These are phyloP conservation scores for Naganishia cerealis DNA, from an alignment of 1,284 basidiomycete species.

Conservation along the genomic window DNA sequence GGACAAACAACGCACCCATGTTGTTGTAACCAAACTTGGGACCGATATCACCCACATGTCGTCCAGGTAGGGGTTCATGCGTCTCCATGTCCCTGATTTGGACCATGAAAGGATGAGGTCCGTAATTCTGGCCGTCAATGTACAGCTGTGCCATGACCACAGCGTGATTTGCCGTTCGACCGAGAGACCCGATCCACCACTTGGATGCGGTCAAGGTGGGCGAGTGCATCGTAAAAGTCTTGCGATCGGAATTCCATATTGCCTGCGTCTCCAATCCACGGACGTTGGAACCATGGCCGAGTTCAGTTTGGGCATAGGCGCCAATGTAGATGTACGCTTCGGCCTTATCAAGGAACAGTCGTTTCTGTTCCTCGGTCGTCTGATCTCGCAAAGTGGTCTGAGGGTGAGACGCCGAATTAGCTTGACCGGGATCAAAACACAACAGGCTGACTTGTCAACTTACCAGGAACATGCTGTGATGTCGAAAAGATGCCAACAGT, in stretches of 20 bases:
- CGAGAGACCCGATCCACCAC: constrained; percentile 78
- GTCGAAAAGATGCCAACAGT: background rate
- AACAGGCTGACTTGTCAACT: background rate
- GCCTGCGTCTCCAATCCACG: constrained; percentile 72
- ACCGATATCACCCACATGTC: constrained; percentile 33
- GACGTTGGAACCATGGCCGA: constrained; percentile 76
- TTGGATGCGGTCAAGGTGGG: constrained; percentile 74
- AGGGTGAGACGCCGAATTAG: background rate
- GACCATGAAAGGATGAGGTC: constrained; percentile 75
- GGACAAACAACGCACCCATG: constrained; percentile 15
- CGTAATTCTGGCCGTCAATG: constrained; percentile 65
- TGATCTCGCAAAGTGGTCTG: constrained; percentile 33
- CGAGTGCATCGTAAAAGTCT: constrained; percentile 73
- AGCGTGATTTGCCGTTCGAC: constrained; percentile 73
- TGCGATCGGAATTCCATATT: constrained; percentile 66
- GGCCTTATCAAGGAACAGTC: constrained; percentile 31
- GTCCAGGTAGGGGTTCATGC: constrained; percentile 29
- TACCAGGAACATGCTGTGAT: constrained; percentile 31
- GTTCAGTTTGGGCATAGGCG: constrained; percentile 67
- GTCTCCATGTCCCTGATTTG: constrained; percentile 62
- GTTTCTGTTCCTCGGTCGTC: constrained; percentile 29
- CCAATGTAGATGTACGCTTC: constrained; percentile 54
- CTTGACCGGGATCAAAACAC: background rate
- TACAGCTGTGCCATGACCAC: constrained; percentile 75
- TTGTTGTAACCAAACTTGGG: constrained; percentile 34